These are phyloP conservation scores for Cytospora chrysosperma DNA, from an alignment of 2,329 filamentous ascomycete species.

Conservation along the genomic window DNA sequence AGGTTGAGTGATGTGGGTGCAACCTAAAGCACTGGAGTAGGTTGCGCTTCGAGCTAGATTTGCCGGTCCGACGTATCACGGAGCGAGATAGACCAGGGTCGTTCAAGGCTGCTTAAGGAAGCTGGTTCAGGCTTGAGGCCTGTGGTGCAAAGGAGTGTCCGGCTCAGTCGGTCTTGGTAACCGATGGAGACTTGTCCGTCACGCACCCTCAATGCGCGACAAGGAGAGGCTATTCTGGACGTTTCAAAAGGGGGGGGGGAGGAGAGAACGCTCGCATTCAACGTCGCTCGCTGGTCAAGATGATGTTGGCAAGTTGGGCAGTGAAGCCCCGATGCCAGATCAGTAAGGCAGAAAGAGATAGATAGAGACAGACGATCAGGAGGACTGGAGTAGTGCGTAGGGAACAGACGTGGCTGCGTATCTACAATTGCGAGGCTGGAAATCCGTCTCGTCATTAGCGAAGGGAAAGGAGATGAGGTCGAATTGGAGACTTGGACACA, in stretches of 20 bases:
- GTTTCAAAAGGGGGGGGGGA: constrained; percentile 16
- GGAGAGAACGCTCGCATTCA: not conserved
- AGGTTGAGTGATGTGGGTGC: not conserved
- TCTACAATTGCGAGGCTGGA: not conserved
- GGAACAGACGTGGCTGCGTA: not conserved
- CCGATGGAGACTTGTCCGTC: constrained; percentile 16
- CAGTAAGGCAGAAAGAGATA: not conserved
- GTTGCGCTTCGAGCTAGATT: constrained; percentile 16
- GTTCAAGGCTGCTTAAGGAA: not conserved
- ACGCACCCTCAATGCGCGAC: constrained; percentile 22
- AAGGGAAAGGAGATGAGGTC: not conserved
- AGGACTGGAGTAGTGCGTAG: not conserved
- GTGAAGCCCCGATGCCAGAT: constrained; percentile 16
- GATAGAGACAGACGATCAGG: not conserved
- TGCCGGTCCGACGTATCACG: constrained; percentile 9
- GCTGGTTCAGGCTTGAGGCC: not conserved
- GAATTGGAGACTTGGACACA: not conserved
- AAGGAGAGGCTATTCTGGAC: constrained; percentile 6
- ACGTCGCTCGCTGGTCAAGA: constrained; percentile 18
- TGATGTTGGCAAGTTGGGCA: constrained; percentile 17
- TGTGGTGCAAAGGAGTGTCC: constrained; percentile 10
- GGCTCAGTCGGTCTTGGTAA: not conserved
- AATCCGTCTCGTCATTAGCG: not conserved
- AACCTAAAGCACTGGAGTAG: constrained; percentile 8
- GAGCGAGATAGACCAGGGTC: not conserved